Conservation (phyloP, 352 stramenopile species). For the Globisporangium irregulare region DNA sequence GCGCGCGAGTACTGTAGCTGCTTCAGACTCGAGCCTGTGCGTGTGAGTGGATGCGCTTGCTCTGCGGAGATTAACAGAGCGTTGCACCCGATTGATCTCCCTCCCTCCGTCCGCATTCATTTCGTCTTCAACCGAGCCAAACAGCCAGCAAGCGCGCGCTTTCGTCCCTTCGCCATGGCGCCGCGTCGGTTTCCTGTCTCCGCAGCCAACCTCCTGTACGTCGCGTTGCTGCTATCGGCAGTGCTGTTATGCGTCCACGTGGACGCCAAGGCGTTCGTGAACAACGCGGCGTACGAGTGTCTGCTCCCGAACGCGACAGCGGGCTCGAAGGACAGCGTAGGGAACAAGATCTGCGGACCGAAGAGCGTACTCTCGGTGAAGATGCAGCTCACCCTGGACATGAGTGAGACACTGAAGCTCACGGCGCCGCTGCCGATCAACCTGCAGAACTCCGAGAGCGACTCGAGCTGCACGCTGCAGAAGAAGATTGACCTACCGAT, state of each 20-base stretch:
- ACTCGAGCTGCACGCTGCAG: slow-evolving; percentile 20
- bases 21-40: neutral
- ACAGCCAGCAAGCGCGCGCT: neutral
- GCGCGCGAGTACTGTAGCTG: neutral
- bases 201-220: neutral
- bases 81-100: neutral
- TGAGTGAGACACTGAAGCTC: slow-evolving; percentile 13
- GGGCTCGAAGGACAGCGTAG: neutral
- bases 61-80: slow-evolving; percentile 7
- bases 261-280: slow-evolving; percentile 19
- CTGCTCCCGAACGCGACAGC: neutral
- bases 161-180: neutral
- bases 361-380: slow-evolving; percentile 16
- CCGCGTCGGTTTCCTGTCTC: neutral
- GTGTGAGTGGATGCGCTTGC: slow-evolving; percentile 8
- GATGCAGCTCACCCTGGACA: slow-evolving; percentile 19
- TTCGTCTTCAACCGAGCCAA: slow-evolving; percentile 4
- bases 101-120: neutral
- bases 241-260: slow-evolving; percentile 1
- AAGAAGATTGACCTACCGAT: slow-evolving; percentile 18
- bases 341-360: slow-evolving; percentile 12
- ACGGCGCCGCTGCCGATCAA: slow-evolving; percentile 8
- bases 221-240: neutral
- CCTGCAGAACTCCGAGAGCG: slow-evolving; percentile 15
- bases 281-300: slow-evolving; percentile 22